Conservation (phyloP, 1,284 basidiomycete genomes). For the Malassezia psittaci region DNA sequence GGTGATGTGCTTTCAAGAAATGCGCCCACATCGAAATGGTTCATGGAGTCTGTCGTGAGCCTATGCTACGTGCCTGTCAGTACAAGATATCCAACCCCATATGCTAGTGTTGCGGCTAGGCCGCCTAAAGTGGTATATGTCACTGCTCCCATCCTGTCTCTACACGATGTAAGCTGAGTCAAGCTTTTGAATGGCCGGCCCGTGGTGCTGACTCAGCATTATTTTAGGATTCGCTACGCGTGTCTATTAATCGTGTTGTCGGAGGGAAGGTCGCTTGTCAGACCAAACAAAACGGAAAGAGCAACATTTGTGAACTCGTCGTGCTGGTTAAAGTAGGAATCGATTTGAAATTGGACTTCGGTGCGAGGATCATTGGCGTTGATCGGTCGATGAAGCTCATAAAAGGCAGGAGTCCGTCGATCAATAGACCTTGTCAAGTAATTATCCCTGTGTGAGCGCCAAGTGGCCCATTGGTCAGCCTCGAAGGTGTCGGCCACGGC, state of each 20-base stretch:
- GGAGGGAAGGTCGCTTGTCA: conserved; percentile 1
- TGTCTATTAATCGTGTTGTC: no score
- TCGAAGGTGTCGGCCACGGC: conserved; percentile 24
- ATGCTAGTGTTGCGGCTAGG: conserved; percentile 2
- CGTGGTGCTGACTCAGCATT: conserved; percentile 13
- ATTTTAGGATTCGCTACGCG: not conserved
- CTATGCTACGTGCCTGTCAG: conserved; percentile 1
- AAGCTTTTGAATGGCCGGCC: not conserved
- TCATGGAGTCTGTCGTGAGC: conserved; percentile 23
- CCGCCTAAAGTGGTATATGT: conserved; percentile 14
- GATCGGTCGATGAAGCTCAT: not conserved
- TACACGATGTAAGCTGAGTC: not conserved
- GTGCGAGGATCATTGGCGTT: not conserved
- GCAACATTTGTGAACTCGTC: conserved; percentile 32
- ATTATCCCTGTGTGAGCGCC: conserved; percentile 3
- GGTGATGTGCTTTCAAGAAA: conserved; percentile 90
- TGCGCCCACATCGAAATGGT: conserved; percentile 27
- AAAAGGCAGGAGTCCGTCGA: not conserved
- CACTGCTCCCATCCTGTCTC: conserved; percentile 15
- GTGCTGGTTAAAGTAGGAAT: conserved; percentile 20
- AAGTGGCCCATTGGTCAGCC: conserved; percentile 15
- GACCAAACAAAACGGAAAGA: conserved; percentile 21
- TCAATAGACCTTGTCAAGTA: not conserved
- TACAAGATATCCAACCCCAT: conserved; percentile 13
- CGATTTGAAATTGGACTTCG: conserved; percentile 4